Conservation (phyloP, 257 asterid genomes). For the Capsicum rhomboideum region DNA sequence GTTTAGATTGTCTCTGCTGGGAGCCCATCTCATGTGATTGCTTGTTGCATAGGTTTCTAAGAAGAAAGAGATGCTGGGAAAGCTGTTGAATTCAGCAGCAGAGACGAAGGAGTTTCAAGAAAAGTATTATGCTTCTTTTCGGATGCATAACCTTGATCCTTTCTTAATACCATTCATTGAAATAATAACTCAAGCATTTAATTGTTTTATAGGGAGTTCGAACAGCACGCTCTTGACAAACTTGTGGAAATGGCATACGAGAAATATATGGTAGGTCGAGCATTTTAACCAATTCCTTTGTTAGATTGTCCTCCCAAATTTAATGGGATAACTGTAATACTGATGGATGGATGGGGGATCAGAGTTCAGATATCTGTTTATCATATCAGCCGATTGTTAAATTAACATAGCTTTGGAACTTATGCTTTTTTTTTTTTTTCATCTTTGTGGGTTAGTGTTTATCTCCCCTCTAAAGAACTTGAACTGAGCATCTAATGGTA, state of each 20-base stretch:
- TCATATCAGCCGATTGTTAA: background rate
- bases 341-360: background rate
- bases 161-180: background rate
- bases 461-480: background rate
- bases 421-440: background rate
- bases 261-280: conserved; percentile 66
- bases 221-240: conserved; percentile 65
- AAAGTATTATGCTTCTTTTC: conserved; percentile 32
- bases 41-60: conserved; percentile 43
- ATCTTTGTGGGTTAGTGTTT: background rate
- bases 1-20: background rate
- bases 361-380: background rate
- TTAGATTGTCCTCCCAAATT: background rate
- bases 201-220: conserved; percentile 55
- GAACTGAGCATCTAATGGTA: background rate
- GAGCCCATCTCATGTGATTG: background rate
- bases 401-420: background rate
- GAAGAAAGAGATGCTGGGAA: conserved; percentile 49
- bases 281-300: background rate
- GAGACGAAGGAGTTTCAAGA: conserved; percentile 60
- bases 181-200: conserved; percentile 8
- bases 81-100: conserved; percentile 44
- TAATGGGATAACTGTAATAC: background rate
- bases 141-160: conserved; percentile 10
- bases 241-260: conserved; percentile 73